Evolutionary conservation across 257 asterid genomes (phyloP), one percentile per base, ranked within the genome.

Genomic region (Mentha longifolia): DNA sequence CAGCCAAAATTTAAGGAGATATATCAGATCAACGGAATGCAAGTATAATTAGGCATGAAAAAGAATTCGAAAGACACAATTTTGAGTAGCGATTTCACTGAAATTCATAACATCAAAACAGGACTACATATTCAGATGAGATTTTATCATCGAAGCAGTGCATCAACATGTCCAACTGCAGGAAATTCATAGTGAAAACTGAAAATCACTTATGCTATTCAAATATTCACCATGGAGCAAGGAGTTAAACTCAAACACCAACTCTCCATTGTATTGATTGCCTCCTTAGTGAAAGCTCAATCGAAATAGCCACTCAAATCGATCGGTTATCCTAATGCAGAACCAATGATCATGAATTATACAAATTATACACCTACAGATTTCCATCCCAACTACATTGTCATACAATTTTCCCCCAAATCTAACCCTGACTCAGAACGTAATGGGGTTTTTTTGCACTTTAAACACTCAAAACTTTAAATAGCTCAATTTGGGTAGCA

Each of bases 1-100:
- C 68, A 72, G 50, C 50, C 57, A 78, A 1, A 75, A 47, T 56
- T 4, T 12, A 2, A 20, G 42, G 52, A 61, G 13, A 68, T 35
- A 39, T 10, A 58, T 31, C 51, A 76, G 22, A 73, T 69, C 55
- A 43, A 50, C n/a, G 11, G 20, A 66, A 46, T 15, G 2, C 41
- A 63, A 55, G 16, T 58, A 12, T 37, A n/a, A 7, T 20, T 25
- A 17, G 7, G 56, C 28, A 50, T 17, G 56, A 50, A 9, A 54
- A 9, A 6, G 35, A 3, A 54, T 20, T 28, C 5, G 19, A 56
- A 30, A 56, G 1, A 13, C 33, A 56, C 4, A 3, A 13, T 25
- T 11, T 22, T 3, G 16, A 55, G 61, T 17, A 31, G 25, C 59
- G 30, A 61, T 7, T 55, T 19, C 8, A 16, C 59, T 41, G 42